Evolutionary conservation across 225 moss, liverwort and hornwort genomes (phyloP), one percentile per base, ranked within the genome.

Genomic region (Neckera pumila): DNA sequence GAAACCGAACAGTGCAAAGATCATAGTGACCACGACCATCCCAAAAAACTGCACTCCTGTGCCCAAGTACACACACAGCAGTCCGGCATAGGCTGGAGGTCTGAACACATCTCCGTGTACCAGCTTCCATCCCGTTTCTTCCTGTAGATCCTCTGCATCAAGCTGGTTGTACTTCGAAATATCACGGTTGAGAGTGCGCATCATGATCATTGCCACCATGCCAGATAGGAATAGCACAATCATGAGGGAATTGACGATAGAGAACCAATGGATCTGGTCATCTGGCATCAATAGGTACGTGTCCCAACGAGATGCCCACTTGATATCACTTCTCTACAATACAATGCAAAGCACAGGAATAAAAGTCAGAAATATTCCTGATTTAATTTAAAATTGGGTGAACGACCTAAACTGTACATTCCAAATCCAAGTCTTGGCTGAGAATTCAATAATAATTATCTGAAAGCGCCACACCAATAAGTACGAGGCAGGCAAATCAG

Each of bases 181-280:
- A 87, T 98, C 98, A 33, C 97, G 97, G 87, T 97, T 96, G 19
- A 98, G 96, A 25, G 98, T 98, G 88, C 98, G 96, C 98, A 98
- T 97, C 98, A 98, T 98, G 90, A 98, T 98, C 98, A 98, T 97
- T 59, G 98, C 98, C 87, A 98, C 98, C 98, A 98, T 98, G 69
- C 97, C 98, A 84, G 97, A 98, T 76, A 98, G 92, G 87, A 98
- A 98, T 72, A 96, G 89, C 81, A 96, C 97, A 85, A 98, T 98
- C 97, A 98, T 98, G 36, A 98, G 94, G 30, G 97, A 98, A 88
- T 98, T 98, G 85, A 98, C 94, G 61, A 98, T 98, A 33, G 96
- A 96, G 78, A 98, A 98, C 97, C 97, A 98, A 76, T 98, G 96
- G 69, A 98, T 98, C 88, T 98, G 97, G 80, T 98, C 96, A 89